Evolutionary conservation across 768 basidiomycete genomes (phyloP).

Genomic region (Tylopilus sp.): DNA sequence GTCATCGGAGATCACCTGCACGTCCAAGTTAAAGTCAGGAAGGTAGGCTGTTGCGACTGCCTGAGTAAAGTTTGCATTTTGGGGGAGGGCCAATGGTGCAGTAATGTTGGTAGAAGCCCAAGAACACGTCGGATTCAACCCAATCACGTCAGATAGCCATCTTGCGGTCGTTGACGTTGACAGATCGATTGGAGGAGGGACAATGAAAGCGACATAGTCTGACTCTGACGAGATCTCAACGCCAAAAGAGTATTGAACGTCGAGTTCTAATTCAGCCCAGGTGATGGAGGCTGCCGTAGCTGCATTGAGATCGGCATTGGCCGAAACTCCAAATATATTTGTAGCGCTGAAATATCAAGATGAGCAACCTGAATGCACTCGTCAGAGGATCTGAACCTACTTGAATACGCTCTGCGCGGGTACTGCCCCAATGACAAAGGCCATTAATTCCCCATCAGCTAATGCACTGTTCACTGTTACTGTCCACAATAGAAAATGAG

Average conservation of each 20-base stretch:
- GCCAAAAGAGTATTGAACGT: slow-evolving; percentile 24
- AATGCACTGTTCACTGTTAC: slow-evolving; percentile 23
- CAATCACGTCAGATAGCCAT: slow-evolving; percentile 28
- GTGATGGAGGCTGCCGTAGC: slow-evolving; percentile 17
- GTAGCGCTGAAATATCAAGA: slow-evolving; percentile 7
- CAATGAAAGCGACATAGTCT: slow-evolving; percentile 17
- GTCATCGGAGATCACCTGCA: neutral
- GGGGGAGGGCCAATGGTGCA: slow-evolving; percentile 5
- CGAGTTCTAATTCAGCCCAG: slow-evolving; percentile 26
- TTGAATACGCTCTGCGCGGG: slow-evolving; percentile 23
- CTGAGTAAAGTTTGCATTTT: slow-evolving; percentile 4
- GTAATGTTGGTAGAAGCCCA: slow-evolving; percentile 29
- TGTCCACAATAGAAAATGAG: neutral
- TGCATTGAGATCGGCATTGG: neutral
- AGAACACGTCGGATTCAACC: slow-evolving; percentile 25
- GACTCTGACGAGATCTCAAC: slow-evolving; percentile 10
- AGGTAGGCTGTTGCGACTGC: slow-evolving; percentile 15
- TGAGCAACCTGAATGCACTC: neutral
- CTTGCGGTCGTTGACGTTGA: slow-evolving; percentile 18
- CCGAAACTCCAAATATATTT: neutral
- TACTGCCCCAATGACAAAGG: slow-evolving; percentile 23
- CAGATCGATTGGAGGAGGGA: slow-evolving; percentile 18
- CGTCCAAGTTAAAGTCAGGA: slow-evolving; percentile 16
- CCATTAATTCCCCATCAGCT: slow-evolving; percentile 20
- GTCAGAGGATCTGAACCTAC: slow-evolving; percentile 3